Evolutionary conservation across 140 eudicot species (phyloP).

Genomic region (Anethum foeniculum): DNA sequence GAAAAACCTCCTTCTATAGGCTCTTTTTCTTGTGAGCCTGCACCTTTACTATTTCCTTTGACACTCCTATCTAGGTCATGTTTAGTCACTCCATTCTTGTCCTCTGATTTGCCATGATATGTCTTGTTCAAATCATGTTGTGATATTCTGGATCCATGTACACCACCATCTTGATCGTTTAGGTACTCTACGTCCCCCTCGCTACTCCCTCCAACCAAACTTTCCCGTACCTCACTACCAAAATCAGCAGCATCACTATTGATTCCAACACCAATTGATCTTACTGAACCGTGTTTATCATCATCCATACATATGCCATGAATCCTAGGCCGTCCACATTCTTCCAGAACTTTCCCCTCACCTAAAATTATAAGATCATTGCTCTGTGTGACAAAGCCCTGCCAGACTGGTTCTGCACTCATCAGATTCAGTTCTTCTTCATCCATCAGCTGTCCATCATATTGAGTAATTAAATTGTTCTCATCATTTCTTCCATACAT

Average conservation of each 20-base stretch:
- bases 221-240: slow-evolving; percentile 75
- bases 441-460: slow-evolving; percentile 84
- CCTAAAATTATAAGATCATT: slow-evolving; percentile 66
- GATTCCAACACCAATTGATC: slow-evolving; percentile 98
- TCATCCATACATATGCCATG: slow-evolving; percentile 73
- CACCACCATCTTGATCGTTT: slow-evolving; percentile 40
- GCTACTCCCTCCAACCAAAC: slow-evolving; percentile 65
- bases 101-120: slow-evolving; percentile 32
- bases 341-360: slow-evolving; percentile 51
- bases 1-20: slow-evolving; percentile 55
- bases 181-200: slow-evolving; percentile 69
- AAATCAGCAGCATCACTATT: slow-evolving; percentile 86
- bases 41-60: slow-evolving; percentile 25
- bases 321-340: slow-evolving; percentile 43
- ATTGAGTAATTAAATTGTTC: slow-evolving; percentile 39
- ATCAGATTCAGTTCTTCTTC: slow-evolving; percentile 67
- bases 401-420: slow-evolving; percentile 84
- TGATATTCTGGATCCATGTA: slow-evolving; percentile 23
- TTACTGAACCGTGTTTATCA: slow-evolving; percentile 83
- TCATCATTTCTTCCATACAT: slow-evolving; percentile 40
- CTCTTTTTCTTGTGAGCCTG: slow-evolving; percentile 29
- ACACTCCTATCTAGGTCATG: slow-evolving; percentile 29
- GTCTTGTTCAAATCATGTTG: slow-evolving; percentile 34
- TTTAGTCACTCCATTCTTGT: slow-evolving; percentile 30
- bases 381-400: slow-evolving; percentile 65